These are phyloP conservation scores for Neocucurbitaria cava DNA, from an alignment of 2,329 filamentous ascomycete species.

Conservation along the genomic window DNA sequence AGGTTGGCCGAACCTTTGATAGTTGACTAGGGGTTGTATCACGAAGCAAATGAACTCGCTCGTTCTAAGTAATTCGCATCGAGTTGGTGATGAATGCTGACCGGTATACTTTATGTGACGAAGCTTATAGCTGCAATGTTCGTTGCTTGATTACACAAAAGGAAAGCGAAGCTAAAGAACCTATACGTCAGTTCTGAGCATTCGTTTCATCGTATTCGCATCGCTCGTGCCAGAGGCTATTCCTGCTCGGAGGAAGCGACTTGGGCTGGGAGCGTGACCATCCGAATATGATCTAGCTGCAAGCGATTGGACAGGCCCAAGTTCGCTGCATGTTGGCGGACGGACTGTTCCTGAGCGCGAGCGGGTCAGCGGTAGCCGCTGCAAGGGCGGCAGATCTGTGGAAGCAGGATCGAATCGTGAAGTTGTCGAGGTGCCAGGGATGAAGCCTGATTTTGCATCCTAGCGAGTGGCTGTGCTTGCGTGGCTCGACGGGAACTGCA, in stretches of 20 bases:
- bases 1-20: not conserved
- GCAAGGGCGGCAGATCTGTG: slow-evolving; percentile 37
- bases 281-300: slow-evolving; percentile 10
- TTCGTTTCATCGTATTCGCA: not conserved
- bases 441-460: slow-evolving; percentile 14
- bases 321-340: slow-evolving; percentile 10
- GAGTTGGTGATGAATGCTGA: no score
- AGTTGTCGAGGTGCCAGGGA: slow-evolving; percentile 18
- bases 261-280: slow-evolving; percentile 20
- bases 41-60: not conserved
- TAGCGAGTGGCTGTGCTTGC: slow-evolving; percentile 19
- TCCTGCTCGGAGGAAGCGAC: slow-evolving; percentile 28
- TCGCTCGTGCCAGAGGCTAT: slow-evolving; percentile 2
- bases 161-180: not conserved
- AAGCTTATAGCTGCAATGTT: not conserved
- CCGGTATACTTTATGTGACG: no score
- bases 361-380: slow-evolving; percentile 40
- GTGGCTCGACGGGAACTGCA: slow-evolving; percentile 6
- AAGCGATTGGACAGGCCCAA: slow-evolving; percentile 21
- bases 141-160: not conserved
- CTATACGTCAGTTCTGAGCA: not conserved
- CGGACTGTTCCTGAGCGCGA: slow-evolving; percentile 33
- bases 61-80: no score
- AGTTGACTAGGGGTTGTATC: not conserved
- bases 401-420: slow-evolving; percentile 19